Percentiles rank a stretch among this genome's conserved stretches.
These are phyloP conservation scores for Tuber calosporum DNA, from an alignment of 495 filamentous ascomycete genomes.

Conservation along the genomic window DNA sequence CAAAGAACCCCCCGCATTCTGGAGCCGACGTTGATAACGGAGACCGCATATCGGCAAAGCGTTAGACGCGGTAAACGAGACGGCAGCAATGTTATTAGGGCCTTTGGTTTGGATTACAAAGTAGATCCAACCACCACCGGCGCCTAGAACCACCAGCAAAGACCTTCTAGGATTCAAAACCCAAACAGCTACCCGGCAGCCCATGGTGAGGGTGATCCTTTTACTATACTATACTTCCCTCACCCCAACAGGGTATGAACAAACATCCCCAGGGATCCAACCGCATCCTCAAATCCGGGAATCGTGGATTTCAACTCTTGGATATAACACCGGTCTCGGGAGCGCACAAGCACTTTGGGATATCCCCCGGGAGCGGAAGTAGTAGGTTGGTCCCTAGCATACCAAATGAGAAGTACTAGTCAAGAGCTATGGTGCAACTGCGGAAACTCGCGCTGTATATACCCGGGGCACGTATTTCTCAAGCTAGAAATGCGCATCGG, in stretches of 20 bases:
- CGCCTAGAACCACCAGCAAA: background rate
- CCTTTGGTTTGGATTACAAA: background rate
- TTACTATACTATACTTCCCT: background rate
- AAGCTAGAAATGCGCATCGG: background rate
- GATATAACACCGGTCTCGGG: background rate
- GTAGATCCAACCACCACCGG: background rate
- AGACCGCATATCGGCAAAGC: slow-evolving; percentile 28
- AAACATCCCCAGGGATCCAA: background rate
- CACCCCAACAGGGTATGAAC: background rate
- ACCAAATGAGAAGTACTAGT: no score
- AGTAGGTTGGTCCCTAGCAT: background rate
- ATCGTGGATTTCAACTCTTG: background rate
- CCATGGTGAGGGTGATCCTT: background rate
- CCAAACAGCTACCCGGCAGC: background rate
- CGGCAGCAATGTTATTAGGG: slow-evolving; percentile 6
- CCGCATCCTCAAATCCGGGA: background rate
- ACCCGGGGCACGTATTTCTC: background rate
- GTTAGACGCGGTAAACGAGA: slow-evolving; percentile 15
- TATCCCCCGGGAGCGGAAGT: background rate
- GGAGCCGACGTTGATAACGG: slow-evolving; percentile 38
- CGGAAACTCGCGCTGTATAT: background rate
- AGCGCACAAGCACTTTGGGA: background rate
- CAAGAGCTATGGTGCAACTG: background rate
- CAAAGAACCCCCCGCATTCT: slow-evolving; percentile 34
- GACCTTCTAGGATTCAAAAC: background rate